Evolutionary conservation across 192 early-diverging fungal genomes (phyloP).

Genomic region (Hyaloraphidium curvatum): DNA sequence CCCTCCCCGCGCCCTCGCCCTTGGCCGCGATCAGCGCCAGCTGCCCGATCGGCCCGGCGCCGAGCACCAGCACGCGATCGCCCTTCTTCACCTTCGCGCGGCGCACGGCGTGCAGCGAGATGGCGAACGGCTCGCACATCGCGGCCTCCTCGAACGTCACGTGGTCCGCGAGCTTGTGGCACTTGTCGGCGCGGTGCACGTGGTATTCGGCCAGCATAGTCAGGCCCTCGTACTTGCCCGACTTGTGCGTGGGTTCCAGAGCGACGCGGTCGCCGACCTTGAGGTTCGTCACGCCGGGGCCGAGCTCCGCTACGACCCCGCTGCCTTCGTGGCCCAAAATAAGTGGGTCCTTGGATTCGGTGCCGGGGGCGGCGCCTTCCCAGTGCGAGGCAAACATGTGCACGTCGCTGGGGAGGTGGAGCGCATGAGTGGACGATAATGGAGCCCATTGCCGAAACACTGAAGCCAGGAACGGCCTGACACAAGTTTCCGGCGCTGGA

Average conservation of each 20-base stretch:
- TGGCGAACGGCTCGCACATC: slow-evolving; percentile 22
- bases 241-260: slow-evolving; percentile 20
- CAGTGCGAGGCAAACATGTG: too few relatives aligned
- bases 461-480: too few relatives aligned
- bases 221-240: too few relatives aligned
- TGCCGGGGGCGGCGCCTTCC: slow-evolving; percentile 17
- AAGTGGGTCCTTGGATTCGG: slow-evolving; percentile 14
- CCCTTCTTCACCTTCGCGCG: slow-evolving; percentile 14
- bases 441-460: too few relatives aligned
- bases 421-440: too few relatives aligned
- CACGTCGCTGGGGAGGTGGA: too few relatives aligned
- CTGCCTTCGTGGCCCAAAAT: slow-evolving; percentile 25
- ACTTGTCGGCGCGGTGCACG: slow-evolving; percentile 19
- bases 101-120: slow-evolving; percentile 17
- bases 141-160: slow-evolving; percentile 20
- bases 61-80: slow-evolving; percentile 21
- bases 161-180: slow-evolving; percentile 18
- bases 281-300: slow-evolving; percentile 13
- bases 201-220: slow-evolving; percentile 23
- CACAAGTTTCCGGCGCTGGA: not conserved
- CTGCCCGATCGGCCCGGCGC: slow-evolving; percentile 22
- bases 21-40: not conserved
- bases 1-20: not conserved
- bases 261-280: slow-evolving; percentile 26
- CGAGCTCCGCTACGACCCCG: slow-evolving; percentile 16